Evolutionary conservation across 306 rosid species (phyloP).

Genomic region (Clitoria ternatea): DNA sequence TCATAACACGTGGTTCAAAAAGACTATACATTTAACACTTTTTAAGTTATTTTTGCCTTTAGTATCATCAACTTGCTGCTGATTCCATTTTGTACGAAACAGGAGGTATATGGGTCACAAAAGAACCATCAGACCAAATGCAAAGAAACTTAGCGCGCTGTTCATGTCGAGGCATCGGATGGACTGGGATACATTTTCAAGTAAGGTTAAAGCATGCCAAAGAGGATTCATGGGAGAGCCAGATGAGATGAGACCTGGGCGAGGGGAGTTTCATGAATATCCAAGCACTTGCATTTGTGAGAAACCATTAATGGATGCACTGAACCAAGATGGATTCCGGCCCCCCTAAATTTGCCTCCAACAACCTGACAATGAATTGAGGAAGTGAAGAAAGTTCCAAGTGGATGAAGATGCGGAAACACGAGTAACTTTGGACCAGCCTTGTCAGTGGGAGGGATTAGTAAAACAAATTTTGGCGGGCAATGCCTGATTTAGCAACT

Average conservation of each 20-base stretch:
- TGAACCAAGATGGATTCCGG: conserved; percentile 22
- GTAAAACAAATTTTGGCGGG: neutral
- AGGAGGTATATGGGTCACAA: conserved; percentile 99
- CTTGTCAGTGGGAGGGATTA: neutral
- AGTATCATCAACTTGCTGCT: neutral
- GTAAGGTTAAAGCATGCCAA: conserved; percentile 71
- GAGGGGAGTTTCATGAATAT: conserved; percentile 88
- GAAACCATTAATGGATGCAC: conserved; percentile 48
- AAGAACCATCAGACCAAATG: conserved; percentile 97
- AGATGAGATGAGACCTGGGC: conserved; percentile 72
- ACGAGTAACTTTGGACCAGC: neutral
- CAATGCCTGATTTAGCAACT: conserved; percentile 18
- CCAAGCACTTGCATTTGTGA: conserved; percentile 75
- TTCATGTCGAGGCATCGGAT: conserved; percentile 69
- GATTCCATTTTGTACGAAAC: conserved; percentile 7
- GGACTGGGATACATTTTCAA: conserved; percentile 75
- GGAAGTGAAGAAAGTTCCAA: conserved; percentile 27
- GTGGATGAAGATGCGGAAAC: conserved; percentile 23
- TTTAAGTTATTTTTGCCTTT: neutral
- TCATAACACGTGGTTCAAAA: neutral
- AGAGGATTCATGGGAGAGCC: conserved; percentile 99
- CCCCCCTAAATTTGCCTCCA: conserved; percentile 26
- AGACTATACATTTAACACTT: neutral
- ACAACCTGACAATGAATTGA: conserved; percentile 14
- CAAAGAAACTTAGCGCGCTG: conserved; percentile 90